These are phyloP conservation scores for Candida dubliniensis DNA, from an alignment of 1,139 yeast species.

Conservation along the genomic window DNA sequence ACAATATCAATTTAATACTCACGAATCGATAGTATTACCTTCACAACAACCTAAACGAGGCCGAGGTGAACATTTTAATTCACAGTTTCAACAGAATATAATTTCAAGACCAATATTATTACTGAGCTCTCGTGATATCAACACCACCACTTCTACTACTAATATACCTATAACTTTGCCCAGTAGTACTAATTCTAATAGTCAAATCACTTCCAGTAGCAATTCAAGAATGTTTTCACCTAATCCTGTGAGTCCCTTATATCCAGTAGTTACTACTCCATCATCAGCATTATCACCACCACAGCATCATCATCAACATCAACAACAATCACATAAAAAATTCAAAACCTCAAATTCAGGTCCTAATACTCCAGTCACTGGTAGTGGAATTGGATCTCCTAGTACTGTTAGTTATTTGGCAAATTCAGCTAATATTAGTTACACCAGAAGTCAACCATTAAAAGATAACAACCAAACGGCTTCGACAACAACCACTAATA, in stretches of 20 bases:
- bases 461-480: conserved; percentile 1
- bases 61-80: not conserved
- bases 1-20: conserved; percentile 2
- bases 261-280: conserved; percentile 2
- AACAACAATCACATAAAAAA: not conserved
- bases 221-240: conserved; percentile 13
- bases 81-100: too few species aligned
- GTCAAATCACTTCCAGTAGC: too few species aligned
- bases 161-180: conserved; percentile 3
- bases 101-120: too few species aligned
- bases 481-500: not conserved
- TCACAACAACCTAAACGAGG: conserved; percentile 9
- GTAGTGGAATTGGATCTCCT: conserved; percentile 1
- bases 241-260: conserved; percentile 12
- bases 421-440: conserved; percentile 13
- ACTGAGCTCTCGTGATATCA: not conserved
- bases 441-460: conserved; percentile 10
- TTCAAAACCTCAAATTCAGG: not conserved
- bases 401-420: conserved; percentile 1
- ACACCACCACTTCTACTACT: conserved; percentile 1
- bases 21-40: conserved; percentile 7
- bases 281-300: conserved; percentile 8
- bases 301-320: conserved; percentile 1
- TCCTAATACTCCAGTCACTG: conserved; percentile 4
- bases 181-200: not conserved